Evolutionary conservation across 1,139 yeast species (phyloP), one percentile per base, ranked within the genome.

Genomic region (Citeromyces hawaiiensis): DNA sequence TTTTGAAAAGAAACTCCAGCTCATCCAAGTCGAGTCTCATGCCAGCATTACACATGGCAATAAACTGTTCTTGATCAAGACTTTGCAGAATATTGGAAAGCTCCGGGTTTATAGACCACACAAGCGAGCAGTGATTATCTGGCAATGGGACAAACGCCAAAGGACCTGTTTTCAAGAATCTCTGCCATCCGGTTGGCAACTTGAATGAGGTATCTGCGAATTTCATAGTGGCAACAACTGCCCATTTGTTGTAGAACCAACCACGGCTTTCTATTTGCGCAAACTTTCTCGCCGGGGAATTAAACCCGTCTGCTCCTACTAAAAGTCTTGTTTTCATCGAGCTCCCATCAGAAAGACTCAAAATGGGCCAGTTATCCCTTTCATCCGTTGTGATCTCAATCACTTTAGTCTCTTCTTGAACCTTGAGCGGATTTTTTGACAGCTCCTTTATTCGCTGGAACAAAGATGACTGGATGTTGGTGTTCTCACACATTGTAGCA

Each of bases 281-380:
- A 54, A 72, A 88, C 46, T 72, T 68, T 37, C 97, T 70, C 3
- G 83, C 98, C 0, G 96, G 96, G 0, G 97, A 87, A 57, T 88
- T 86, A 55, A 78, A 86, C 0, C 99, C 99, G 56, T 91, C 98
- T 16, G 96, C 95, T 8, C 99, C 99, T 11, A 88, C 76, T 31
- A 91, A 65, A 18, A 91, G 64, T 44, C 96, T 66, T 0, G 96
- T 72, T 49, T 73, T 73, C 38, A 81, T 63, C 13, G 55, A 49
- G 13, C 71, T 70, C 1, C 96, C 96, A 45, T 74, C 71, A 17
- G 76, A 74, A 16, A 91, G 64, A 19, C 71, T 67, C 3, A 91
- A 76, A 5, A 77, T 56, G 1, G 97, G 97, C 95, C 96, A 86
- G 39, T 75, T 74, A 35, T 64, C 59, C 4, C 52, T 48, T 6